These are phyloP conservation scores for Colletotrichum sp. DNA, from an alignment of 2,329 filamentous ascomycete species.

Conservation along the genomic window DNA sequence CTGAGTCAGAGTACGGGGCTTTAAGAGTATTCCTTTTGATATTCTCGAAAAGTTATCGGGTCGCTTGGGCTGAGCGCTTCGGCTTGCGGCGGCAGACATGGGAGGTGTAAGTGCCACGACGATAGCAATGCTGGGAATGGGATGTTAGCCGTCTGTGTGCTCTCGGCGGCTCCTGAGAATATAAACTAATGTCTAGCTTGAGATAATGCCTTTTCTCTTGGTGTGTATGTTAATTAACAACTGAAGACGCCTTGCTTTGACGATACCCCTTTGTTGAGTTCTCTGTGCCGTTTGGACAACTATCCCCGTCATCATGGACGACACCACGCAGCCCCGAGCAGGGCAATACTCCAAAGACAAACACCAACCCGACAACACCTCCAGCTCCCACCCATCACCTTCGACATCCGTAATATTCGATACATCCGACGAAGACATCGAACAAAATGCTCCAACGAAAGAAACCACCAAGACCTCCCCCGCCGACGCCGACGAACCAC, in stretches of 20 bases:
- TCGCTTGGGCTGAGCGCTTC: neutral
- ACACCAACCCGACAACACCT: neutral
- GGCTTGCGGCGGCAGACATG: neutral
- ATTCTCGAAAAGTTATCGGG: neutral
- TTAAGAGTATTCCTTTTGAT: neutral
- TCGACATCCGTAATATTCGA: neutral
- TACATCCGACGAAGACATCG: neutral
- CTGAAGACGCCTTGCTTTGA: neutral
- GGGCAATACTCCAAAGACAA: neutral
- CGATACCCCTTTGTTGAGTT: neutral
- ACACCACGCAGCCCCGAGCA: neutral
- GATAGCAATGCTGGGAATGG: neutral
- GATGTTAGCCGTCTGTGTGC: neutral
- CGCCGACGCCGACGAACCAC: neutral
- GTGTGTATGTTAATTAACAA: neutral
- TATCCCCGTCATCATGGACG: neutral
- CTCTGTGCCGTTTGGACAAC: neutral
- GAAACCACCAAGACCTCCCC: neutral
- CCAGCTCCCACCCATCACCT: neutral
- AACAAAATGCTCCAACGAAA: neutral
- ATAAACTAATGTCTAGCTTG: neutral
- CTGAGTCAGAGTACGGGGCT: neutral
- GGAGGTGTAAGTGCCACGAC: neutral
- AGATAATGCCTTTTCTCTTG: rapidly evolving
- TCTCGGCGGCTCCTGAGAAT: neutral